Evolutionary conservation across 2,329 filamentous ascomycete species (phyloP).

Genomic region (Beauveria scarabaeidicola): DNA sequence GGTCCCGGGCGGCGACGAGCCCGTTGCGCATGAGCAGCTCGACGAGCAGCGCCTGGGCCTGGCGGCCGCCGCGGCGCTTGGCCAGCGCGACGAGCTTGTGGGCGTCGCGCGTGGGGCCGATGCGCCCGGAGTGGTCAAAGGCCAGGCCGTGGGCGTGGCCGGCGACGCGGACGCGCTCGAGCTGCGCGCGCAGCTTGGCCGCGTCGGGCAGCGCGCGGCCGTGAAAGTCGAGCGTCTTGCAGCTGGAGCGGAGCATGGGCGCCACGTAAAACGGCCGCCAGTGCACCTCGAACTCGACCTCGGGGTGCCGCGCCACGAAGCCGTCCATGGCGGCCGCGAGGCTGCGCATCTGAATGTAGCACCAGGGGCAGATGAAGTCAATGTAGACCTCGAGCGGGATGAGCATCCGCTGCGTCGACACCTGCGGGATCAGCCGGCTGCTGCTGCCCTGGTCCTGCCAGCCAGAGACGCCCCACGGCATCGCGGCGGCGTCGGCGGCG

Average conservation of each 20-base stretch:
- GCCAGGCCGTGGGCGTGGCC: slow-evolving; percentile 29
- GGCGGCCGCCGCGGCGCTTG: slow-evolving; percentile 22
- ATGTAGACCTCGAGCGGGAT: slow-evolving; percentile 36
- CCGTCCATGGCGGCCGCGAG: slow-evolving; percentile 36
- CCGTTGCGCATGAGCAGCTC: slow-evolving; percentile 33
- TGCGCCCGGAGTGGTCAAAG: slow-evolving; percentile 32
- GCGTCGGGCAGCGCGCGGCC: slow-evolving; percentile 30
- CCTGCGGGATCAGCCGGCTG: background rate
- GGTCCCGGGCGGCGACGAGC: slow-evolving; percentile 33
- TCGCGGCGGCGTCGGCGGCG: background rate
- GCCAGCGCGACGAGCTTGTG: slow-evolving; percentile 41
- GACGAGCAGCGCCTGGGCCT: slow-evolving; percentile 31
- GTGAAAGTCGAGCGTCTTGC: slow-evolving; percentile 21
- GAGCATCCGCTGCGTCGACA: slow-evolving; percentile 10
- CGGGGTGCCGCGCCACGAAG: slow-evolving; percentile 31
- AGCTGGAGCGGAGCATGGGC: slow-evolving; percentile 23
- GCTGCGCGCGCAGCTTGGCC: slow-evolving; percentile 20
- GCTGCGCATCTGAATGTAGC: slow-evolving; percentile 39
- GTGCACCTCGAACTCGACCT: slow-evolving; percentile 35
- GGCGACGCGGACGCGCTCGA: slow-evolving; percentile 23
- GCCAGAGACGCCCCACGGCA: background rate
- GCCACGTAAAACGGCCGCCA: slow-evolving; percentile 41
- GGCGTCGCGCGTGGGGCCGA: slow-evolving; percentile 35
- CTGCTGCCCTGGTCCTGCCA: background rate
- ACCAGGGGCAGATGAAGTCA: slow-evolving; percentile 45